Percentiles rank a stretch among this genome's conserved stretches.
phyloP scores from a whole-genome alignment of 139 green algal genomes.

The Chlorella ohadii region DNA sequence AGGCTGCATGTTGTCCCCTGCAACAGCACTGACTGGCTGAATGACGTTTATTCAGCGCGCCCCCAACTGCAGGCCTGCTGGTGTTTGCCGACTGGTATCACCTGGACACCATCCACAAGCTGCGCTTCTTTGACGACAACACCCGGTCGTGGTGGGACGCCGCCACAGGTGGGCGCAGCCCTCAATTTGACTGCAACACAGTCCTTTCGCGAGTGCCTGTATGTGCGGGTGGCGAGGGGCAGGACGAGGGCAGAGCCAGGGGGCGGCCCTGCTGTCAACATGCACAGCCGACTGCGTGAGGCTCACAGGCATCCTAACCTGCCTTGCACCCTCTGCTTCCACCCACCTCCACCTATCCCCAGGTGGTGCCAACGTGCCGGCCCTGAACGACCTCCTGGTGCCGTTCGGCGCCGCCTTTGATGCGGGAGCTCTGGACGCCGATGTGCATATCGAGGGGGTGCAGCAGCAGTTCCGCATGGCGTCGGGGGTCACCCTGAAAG shows the following conservation, averaged over 20 bases:
- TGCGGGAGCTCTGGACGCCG: slow-evolving; percentile 21
- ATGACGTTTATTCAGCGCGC: background rate
- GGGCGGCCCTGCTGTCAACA: too few relatives aligned
- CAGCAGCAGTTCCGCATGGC: slow-evolving; percentile 44
- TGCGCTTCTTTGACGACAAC: slow-evolving; percentile 99
- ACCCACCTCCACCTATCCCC: background rate
- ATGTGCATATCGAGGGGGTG: background rate
- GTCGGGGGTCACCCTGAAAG: slow-evolving; percentile 66
- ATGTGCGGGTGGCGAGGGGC: too few relatives aligned
- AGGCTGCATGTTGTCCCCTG: too few relatives aligned
- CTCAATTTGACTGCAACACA: background rate
- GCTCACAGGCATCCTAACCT: too few relatives aligned
- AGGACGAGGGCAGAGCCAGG: too few relatives aligned
- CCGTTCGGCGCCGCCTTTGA: slow-evolving; percentile 86
- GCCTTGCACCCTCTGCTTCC: too few relatives aligned
- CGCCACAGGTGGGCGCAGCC: slow-evolving; percentile 60
- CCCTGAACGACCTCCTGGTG: slow-evolving; percentile 94
- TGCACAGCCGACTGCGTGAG: too few relatives aligned
- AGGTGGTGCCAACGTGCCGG: slow-evolving; percentile 96
- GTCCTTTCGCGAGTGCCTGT: too few relatives aligned
- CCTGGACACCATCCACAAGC: slow-evolving; percentile 75
- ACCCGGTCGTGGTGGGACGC: slow-evolving; percentile 92
- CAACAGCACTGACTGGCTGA: background rate
- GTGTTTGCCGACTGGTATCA: slow-evolving; percentile 99
- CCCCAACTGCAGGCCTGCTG: slow-evolving; percentile 62